A percentile compares a stretch with the other conserved stretches of the same genome.
Evolutionary conservation across 2,329 filamentous ascomycete genomes (phyloP).

Genomic region (Hypoxylon sp.): DNA sequence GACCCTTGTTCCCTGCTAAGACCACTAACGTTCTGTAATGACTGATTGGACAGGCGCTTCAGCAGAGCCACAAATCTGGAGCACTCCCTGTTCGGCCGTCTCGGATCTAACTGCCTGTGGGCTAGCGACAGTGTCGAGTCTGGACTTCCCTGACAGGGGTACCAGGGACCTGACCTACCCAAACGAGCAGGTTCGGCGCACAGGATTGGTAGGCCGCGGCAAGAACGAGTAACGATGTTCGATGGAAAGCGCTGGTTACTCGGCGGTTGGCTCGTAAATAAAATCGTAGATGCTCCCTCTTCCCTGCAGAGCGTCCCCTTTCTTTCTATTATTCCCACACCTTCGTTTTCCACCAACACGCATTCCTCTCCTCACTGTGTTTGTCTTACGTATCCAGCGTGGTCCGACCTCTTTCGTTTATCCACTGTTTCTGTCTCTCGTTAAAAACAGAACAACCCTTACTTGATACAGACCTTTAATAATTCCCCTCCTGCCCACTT

Average conservation of each 20-base stretch:
- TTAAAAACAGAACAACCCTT: slow-evolving; percentile 37
- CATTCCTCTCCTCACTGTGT: slow-evolving; percentile 32
- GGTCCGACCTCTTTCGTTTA: slow-evolving; percentile 38
- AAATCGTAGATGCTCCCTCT: slow-evolving; percentile 42
- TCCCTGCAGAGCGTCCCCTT: slow-evolving; percentile 37
- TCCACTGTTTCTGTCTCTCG: slow-evolving; percentile 41
- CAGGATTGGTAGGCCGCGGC: slow-evolving; percentile 13
- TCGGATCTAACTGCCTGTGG: slow-evolving; percentile 39
- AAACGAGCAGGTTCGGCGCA: slow-evolving; percentile 33
- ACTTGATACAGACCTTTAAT: slow-evolving; percentile 39
- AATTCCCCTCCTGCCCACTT: slow-evolving; percentile 21
- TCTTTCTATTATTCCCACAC: slow-evolving; percentile 42
- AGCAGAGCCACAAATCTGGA: slow-evolving; percentile 45
- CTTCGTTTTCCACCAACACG: slow-evolving; percentile 42
- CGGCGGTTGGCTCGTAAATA: slow-evolving; percentile 44
- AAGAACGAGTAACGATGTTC: slow-evolving; percentile 34
- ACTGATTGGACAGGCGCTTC: slow-evolving; percentile 33
- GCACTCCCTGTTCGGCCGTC: slow-evolving; percentile 38
- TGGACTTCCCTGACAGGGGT: slow-evolving; percentile 40
- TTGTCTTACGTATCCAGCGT: slow-evolving; percentile 38
- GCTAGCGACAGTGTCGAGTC: slow-evolving; percentile 34
- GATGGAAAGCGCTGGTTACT: slow-evolving; percentile 40
- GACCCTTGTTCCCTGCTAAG: slow-evolving; percentile 17
- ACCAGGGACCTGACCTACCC: slow-evolving; percentile 32
- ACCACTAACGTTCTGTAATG: neutral